Evolutionary conservation across 2,329 filamentous ascomycete genomes (phyloP).

Genomic region (Cryphonectria japonica): DNA sequence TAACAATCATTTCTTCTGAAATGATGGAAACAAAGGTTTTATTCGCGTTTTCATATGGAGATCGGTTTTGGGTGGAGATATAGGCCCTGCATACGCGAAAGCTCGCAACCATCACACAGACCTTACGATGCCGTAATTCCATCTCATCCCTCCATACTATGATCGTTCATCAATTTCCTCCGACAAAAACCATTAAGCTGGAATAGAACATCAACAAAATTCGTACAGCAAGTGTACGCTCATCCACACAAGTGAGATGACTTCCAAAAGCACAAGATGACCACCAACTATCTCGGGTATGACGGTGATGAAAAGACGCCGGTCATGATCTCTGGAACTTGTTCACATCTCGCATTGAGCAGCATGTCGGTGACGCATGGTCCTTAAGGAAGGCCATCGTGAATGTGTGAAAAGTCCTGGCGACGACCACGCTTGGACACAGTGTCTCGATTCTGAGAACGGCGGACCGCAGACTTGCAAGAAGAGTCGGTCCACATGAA

Average conservation of each 20-base stretch:
- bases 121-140: not conserved
- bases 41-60: not conserved
- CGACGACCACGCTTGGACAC: constrained; percentile 30
- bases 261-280: constrained; percentile 28
- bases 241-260: constrained; percentile 25
- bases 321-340: constrained; percentile 5
- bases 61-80: not conserved
- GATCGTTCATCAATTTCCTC: constrained; percentile 1
- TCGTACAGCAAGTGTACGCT: constrained; percentile 18
- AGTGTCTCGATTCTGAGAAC: constrained; percentile 39
- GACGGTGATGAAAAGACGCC: constrained; percentile 18
- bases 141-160: constrained; percentile 5
- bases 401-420: constrained; percentile 16
- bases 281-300: constrained; percentile 24
- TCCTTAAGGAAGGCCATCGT: constrained; percentile 14
- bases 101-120: constrained; percentile 4
- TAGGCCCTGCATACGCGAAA: not conserved
- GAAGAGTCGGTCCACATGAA: constrained; percentile 49
- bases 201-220: constrained; percentile 20
- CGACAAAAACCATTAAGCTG: constrained; percentile 21
- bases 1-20: not conserved
- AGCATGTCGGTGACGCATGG: not conserved
- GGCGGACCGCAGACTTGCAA: constrained; percentile 44
- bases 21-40: not conserved
- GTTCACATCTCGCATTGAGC: constrained; percentile 5